Percentiles rank a stretch among this genome's conserved stretches.
phyloP scores from a whole-genome alignment of 768 basidiomycete genomes.

The Russula vinacea region DNA sequence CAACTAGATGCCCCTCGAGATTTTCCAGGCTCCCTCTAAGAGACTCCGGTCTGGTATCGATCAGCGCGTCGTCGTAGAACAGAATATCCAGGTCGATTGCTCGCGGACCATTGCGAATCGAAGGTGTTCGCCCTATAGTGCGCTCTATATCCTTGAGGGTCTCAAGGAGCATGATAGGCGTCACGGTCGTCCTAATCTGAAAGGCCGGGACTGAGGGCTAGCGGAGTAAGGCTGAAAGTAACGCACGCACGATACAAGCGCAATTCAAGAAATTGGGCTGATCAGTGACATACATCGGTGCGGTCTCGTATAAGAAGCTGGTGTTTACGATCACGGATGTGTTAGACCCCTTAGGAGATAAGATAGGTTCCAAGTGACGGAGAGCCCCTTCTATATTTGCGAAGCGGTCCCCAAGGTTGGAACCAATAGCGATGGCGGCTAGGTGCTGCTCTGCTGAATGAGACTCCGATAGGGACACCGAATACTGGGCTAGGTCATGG shows the following conservation, averaged over 20 bases:
- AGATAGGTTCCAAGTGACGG: constrained; percentile 52
- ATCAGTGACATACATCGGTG: constrained; percentile 93
- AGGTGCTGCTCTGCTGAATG: constrained; percentile 32
- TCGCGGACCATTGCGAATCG: constrained; percentile 81
- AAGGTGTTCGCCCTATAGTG: constrained; percentile 71
- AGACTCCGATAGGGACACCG: background rate
- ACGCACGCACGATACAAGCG: constrained; percentile 78
- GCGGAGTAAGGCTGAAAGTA: background rate
- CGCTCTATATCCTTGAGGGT: constrained; percentile 72
- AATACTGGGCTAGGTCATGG: background rate
- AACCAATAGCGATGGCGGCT: constrained; percentile 78
- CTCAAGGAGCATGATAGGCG: constrained; percentile 54
- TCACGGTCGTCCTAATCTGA: constrained; percentile 76
- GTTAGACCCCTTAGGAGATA: background rate
- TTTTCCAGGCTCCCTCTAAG: constrained; percentile 47
- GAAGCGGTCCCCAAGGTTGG: constrained; percentile 87
- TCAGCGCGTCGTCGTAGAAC: constrained; percentile 58
- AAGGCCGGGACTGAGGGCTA: background rate
- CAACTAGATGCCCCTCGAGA: constrained; percentile 62
- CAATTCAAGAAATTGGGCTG: constrained; percentile 89
- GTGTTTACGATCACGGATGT: constrained; percentile 55
- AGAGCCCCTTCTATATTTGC: constrained; percentile 78
- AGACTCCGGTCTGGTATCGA: constrained; percentile 53
- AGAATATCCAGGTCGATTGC: constrained; percentile 88
- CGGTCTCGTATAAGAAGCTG: constrained; percentile 89